Conservation (phyloP, 2,329 filamentous ascomycete genomes). For the Sphaceloma murrayae region DNA sequence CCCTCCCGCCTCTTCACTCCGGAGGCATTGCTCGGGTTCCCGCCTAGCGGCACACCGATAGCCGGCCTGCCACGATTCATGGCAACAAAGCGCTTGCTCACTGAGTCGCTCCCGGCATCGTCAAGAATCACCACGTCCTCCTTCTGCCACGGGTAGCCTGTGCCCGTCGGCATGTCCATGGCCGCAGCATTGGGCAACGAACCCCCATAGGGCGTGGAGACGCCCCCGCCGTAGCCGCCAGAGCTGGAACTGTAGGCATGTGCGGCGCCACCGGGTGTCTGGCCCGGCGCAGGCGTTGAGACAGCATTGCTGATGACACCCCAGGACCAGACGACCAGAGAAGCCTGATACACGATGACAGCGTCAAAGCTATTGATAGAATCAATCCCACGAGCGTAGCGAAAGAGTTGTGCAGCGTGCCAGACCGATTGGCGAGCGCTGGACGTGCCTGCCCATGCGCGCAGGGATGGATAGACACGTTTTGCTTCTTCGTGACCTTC, state of each 20-base stretch:
- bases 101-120: conserved; percentile 40
- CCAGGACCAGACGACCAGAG: conserved; percentile 60
- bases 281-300: conserved; percentile 43
- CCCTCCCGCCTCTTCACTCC: background rate
- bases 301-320: conserved; percentile 43
- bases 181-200: conserved; percentile 14
- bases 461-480: conserved; percentile 48
- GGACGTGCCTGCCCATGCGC: conserved; percentile 48
- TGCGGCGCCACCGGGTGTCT: conserved; percentile 16
- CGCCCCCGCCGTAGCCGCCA: conserved; percentile 25
- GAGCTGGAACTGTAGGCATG: conserved; percentile 24
- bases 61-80: conserved; percentile 40
- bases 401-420: conserved; percentile 59
- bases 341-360: conserved; percentile 59
- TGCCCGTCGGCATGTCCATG: background rate
- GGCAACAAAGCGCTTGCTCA: conserved; percentile 44
- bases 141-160: conserved; percentile 14
- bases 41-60: conserved; percentile 2
- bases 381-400: conserved; percentile 43
- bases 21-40: background rate
- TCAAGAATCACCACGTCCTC: conserved; percentile 43
- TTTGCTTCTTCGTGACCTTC: conserved; percentile 58
- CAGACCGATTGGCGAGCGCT: conserved; percentile 53
- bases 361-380: conserved; percentile 52
- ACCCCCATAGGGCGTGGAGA: conserved; percentile 19